These are phyloP conservation scores for Pseudogymnoascus sp. DNA, from an alignment of 2,329 filamentous ascomycete species.

Conservation along the genomic window DNA sequence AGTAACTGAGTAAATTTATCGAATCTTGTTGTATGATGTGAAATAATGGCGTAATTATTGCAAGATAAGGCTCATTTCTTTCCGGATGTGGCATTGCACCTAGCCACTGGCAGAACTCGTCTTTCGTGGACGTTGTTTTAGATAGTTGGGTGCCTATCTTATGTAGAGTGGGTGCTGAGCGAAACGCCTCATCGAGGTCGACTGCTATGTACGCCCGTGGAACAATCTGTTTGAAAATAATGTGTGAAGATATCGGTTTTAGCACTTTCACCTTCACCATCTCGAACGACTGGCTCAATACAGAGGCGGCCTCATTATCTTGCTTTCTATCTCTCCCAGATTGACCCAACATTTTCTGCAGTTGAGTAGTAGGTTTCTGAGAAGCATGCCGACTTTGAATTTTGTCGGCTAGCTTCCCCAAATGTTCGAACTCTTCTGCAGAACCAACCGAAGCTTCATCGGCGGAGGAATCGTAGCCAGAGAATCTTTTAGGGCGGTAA, in stretches of 20 bases:
- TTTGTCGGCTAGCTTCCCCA: neutral
- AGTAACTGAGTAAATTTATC: conserved; percentile 18
- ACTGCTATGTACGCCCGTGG: conserved; percentile 5
- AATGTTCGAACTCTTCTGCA: neutral
- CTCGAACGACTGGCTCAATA: neutral
- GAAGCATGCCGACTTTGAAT: neutral
- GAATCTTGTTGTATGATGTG: conserved; percentile 23
- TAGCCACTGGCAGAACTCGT: conserved; percentile 8
- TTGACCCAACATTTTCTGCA: neutral
- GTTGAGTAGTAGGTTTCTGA: neutral
- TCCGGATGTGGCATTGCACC: neutral
- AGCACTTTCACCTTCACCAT: neutral
- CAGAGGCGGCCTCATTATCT: neutral
- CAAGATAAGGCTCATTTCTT: neutral
- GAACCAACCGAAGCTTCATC: neutral
- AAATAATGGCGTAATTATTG: conserved; percentile 15
- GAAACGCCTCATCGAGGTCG: conserved; percentile 12
- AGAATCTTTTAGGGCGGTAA: neutral
- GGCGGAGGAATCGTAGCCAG: neutral
- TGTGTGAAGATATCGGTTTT: neutral
- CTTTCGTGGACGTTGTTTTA: conserved; percentile 11
- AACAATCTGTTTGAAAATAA: conserved; percentile 7
- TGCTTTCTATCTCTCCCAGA: neutral
- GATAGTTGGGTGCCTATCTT: conserved; percentile 1
- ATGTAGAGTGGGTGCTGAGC: neutral